These are phyloP conservation scores for Yamadazyma tumulicola DNA, from an alignment of 805 yeast species.

Conservation along the genomic window DNA sequence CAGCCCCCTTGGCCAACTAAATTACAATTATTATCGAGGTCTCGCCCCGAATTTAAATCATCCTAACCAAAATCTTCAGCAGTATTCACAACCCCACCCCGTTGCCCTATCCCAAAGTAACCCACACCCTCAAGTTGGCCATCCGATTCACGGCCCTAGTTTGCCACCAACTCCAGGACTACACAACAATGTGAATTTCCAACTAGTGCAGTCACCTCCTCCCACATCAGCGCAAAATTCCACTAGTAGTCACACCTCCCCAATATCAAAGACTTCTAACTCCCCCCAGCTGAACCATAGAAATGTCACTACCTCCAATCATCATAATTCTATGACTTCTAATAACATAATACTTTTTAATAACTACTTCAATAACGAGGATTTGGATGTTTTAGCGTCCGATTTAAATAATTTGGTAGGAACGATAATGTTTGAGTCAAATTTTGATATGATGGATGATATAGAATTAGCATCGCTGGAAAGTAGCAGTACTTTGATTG, in stretches of 20 bases:
- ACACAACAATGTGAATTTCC: too few species aligned
- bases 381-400: conserved; percentile 33
- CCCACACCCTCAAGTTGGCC: too few species aligned
- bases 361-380: conserved; percentile 19
- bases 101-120: too few species aligned
- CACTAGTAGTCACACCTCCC: conserved; percentile 9
- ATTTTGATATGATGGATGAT: conserved; percentile 16
- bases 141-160: too few species aligned
- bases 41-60: too few species aligned
- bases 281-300: neutral
- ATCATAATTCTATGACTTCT: neutral
- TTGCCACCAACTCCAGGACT: too few species aligned
- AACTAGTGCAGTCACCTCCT: too few species aligned
- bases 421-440: conserved; percentile 34
- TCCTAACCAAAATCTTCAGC: too few species aligned
- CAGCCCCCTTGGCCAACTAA: too few species aligned
- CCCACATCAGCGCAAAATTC: too few species aligned
- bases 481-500: conserved; percentile 1
- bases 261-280: conserved; percentile 8
- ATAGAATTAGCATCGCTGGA: conserved; percentile 9
- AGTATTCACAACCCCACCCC: too few species aligned
- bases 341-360: conserved; percentile 6
- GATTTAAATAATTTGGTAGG: conserved; percentile 40
- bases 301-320: neutral
- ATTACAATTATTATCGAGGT: too few species aligned